These are phyloP conservation scores for Pseudoneurospora amorphoporcata DNA, from an alignment of 495 filamentous ascomycete genomes.

Conservation along the genomic window DNA sequence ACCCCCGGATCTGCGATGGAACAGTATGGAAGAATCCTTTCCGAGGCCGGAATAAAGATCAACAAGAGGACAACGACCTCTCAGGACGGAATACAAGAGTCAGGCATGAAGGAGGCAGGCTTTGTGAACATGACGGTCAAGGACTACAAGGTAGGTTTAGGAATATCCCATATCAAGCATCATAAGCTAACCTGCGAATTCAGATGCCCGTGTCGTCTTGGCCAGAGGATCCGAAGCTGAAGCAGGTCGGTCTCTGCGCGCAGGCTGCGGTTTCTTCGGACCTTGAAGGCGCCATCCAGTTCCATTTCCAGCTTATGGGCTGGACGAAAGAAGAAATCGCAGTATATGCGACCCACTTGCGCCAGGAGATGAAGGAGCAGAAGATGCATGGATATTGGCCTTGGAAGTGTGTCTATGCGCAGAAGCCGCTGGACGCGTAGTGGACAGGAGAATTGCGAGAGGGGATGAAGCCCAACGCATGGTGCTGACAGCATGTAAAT, in stretches of 20 bases:
- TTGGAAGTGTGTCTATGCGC: neutral
- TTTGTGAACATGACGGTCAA: neutral
- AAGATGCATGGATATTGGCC: neutral
- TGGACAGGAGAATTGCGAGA: too few species aligned
- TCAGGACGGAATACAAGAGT: neutral
- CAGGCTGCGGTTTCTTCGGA: neutral
- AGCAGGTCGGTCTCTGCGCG: neutral
- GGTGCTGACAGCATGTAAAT: neutral
- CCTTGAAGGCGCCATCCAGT: neutral
- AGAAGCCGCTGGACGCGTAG: neutral
- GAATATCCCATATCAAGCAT: too few species aligned
- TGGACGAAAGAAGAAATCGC: neutral
- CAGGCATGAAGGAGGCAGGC: neutral
- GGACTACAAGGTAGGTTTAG: neutral
- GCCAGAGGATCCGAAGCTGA: neutral
- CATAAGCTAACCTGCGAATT: neutral
- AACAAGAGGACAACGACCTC: neutral
- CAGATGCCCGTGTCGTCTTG: neutral
- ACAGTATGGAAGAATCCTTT: neutral
- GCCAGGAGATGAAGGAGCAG: neutral
- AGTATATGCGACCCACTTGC: neutral
- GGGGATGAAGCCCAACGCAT: neutral
- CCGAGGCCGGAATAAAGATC: neutral
- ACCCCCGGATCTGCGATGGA: neutral
- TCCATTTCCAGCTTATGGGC: neutral